Conservation (phyloP, 108 stramenopile species). For the Bacterosira constricta region DNA sequence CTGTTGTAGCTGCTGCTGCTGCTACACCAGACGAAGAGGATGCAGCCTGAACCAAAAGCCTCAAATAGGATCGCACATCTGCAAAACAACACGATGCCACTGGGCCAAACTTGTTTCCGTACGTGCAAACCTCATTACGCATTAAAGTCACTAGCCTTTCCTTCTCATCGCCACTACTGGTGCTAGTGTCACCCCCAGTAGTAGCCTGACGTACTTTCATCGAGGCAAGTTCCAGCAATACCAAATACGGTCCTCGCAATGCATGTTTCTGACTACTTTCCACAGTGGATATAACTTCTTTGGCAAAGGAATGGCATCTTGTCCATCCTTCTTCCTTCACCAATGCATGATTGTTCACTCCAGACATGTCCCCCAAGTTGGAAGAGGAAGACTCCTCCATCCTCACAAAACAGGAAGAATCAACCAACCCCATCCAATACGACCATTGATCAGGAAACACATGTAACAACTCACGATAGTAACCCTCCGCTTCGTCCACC, state of each 20-base stretch:
- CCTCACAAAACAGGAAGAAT: slow-evolving; percentile 18
- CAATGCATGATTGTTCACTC: too few relatives aligned
- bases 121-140: slow-evolving; percentile 38
- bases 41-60: slow-evolving; percentile 7
- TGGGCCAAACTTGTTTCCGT: slow-evolving; percentile 59
- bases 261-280: slow-evolving; percentile 18
- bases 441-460: slow-evolving; percentile 75
- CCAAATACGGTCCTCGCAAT: slow-evolving; percentile 62
- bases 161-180: not conserved
- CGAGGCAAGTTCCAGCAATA: slow-evolving; percentile 59
- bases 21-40: not conserved
- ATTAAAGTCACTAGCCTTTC: slow-evolving; percentile 5
- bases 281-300: slow-evolving; percentile 11
- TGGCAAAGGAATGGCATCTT: slow-evolving; percentile 21
- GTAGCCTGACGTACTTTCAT: slow-evolving; percentile 9
- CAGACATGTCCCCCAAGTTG: not conserved
- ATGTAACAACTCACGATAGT: slow-evolving; percentile 56
- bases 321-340: slow-evolving; percentile 27
- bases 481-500: slow-evolving; percentile 44
- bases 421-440: slow-evolving; percentile 69
- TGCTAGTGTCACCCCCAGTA: not conserved
- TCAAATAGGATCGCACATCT: slow-evolving; percentile 65
- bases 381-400: not conserved
- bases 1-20: not conserved
- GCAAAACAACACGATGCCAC: slow-evolving; percentile 66